Conservation (phyloP, 1,284 basidiomycete species). For the Tetrapyrgos nigripes region DNA sequence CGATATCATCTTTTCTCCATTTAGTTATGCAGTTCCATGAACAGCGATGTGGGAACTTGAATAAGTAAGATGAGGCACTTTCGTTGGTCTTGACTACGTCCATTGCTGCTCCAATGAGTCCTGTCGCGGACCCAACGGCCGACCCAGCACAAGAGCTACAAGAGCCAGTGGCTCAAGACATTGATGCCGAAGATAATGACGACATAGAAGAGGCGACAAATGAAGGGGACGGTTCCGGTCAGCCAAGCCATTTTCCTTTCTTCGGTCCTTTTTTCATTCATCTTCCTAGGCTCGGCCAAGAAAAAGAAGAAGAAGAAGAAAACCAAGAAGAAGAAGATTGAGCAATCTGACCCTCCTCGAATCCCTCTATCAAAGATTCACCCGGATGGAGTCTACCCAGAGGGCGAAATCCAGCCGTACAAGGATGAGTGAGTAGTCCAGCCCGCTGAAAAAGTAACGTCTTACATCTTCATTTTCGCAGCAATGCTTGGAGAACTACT, state of each 20-base stretch:
- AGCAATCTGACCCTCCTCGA: slow-evolving; percentile 91
- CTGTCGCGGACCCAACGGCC: neutral
- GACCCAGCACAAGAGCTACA: neutral
- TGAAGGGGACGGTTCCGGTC: neutral
- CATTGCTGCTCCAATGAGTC: neutral
- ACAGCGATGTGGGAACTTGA: neutral
- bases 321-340: slow-evolving; percentile 80
- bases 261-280: neutral
- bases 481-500: slow-evolving; percentile 87
- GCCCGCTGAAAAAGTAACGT: neutral
- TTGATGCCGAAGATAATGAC: neutral
- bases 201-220: neutral
- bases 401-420: slow-evolving; percentile 93
- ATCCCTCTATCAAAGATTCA: slow-evolving; percentile 91
- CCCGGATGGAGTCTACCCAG: slow-evolving; percentile 85
- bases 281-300: slow-evolving; percentile 52
- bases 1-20: too few species aligned
- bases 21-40: too few species aligned
- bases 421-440: slow-evolving; percentile 75
- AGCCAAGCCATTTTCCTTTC: neutral
- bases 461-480: slow-evolving; percentile 35
- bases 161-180: neutral
- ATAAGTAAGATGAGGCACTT: neutral
- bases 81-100: neutral
- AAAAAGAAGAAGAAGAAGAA: slow-evolving; percentile 97